phyloP scores from a whole-genome alignment of 1,139 yeast genomes.

The Candida dubliniensis region DNA sequence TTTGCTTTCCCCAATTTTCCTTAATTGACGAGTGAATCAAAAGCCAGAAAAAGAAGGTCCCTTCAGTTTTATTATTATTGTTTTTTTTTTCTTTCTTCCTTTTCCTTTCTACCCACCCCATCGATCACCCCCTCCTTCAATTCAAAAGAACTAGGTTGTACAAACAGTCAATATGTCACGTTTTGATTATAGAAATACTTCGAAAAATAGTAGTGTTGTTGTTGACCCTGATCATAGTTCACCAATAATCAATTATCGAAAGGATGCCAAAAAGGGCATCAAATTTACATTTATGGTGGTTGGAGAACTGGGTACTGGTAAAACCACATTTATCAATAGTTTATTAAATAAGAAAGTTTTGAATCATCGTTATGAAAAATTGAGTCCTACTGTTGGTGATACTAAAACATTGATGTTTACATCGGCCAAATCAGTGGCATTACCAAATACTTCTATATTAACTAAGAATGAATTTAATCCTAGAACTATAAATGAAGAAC shows the following conservation, averaged over 20 bases:
- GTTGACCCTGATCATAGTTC: constrained; percentile 23
- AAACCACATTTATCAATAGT: constrained; percentile 81
- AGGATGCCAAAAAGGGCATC: constrained; percentile 81
- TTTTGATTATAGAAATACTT: background rate
- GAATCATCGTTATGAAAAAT: constrained; percentile 54
- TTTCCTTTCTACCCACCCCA: too few species aligned
- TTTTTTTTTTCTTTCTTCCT: background rate
- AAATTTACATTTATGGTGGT: constrained; percentile 84
- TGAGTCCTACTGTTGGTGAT: constrained; percentile 25
- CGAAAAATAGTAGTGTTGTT: constrained; percentile 1
- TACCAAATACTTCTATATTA: constrained; percentile 46
- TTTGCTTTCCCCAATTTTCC: too few species aligned
- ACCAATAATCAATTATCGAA: constrained; percentile 53
- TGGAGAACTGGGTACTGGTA: constrained; percentile 84
- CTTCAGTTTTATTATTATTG: background rate
- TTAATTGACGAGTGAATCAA: too few species aligned
- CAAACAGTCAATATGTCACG: background rate
- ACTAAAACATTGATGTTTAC: constrained; percentile 54
- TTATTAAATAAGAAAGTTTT: constrained; percentile 62
- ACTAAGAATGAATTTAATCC: constrained; percentile 46
- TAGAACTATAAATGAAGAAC: constrained; percentile 50
- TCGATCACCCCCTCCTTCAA: too few species aligned
- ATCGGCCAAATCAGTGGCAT: constrained; percentile 50
- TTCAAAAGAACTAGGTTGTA: background rate
- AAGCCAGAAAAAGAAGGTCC: background rate